Evolutionary conservation across 805 yeast genomes (phyloP), one percentile per base, ranked within the genome.

Genomic region (Starmerella potacharoeniae): DNA sequence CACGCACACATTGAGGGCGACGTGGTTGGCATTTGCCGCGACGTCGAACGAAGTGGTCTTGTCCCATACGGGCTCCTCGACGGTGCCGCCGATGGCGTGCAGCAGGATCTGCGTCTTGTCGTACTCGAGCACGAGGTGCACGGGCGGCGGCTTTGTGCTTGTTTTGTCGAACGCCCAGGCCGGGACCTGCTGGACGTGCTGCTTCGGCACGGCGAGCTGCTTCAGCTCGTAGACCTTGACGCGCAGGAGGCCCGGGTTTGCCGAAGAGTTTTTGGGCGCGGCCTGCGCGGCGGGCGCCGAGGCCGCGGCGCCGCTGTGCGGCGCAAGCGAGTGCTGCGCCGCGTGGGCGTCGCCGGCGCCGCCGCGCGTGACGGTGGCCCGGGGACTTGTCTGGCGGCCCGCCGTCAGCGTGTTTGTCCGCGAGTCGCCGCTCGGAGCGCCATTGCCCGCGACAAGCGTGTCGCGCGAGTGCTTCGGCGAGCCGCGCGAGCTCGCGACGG

Each of bases 11-110:
- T 80, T 82, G 59, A 93, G 74, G 59, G 78, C 78, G 53, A 85
- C 81, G 37, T 30, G 14, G 13, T 16, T 31, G 42, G 76, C 75
- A 58, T 83, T 75, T 16, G 53, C 52, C 4, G 84, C 78, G 41
- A 90, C 95, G 76, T 93, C 99, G 65, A 93, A 93, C 4, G 90
- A 81, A 14, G 95, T 85, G 10, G 88, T 88, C 62, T 86, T 86
- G 68, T 89, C 93, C 81, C 95, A 93, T 16, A 79, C 79, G 1
- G 96, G 91, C 55, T 77, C 74, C 44, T 79, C 78, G 57, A 88
- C 80, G 0, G 95, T 80, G 41, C 96, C 96, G 52, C 85, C 80
- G 33, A 82, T 80, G 2, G 97, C 93, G 62, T 89, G 95, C 51
- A 91, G 81, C 14, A 89, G 78, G 60, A 93, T 84, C 61, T 90